Conservation (phyloP, 208 protist genomes). For the Trypanosoma avium region DNA sequence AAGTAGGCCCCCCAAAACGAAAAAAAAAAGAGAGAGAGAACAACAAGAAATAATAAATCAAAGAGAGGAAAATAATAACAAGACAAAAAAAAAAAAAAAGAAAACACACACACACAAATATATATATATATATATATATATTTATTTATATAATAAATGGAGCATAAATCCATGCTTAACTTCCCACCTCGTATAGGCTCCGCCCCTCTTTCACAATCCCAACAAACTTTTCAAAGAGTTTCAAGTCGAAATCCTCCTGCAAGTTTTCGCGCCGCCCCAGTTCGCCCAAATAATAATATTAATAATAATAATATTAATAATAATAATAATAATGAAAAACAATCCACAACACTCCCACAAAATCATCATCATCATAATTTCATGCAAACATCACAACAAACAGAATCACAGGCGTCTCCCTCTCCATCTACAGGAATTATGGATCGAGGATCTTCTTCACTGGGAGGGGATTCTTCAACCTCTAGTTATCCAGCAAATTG, state of each 20-base stretch:
- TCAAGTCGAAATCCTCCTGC: neutral
- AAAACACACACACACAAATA: neutral
- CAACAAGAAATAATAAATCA: too few relatives aligned
- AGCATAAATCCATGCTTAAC: slow-evolving; percentile 14
- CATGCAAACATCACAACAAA: too few relatives aligned
- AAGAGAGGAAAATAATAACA: slow-evolving; percentile 18
- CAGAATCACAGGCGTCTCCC: slow-evolving; percentile 9
- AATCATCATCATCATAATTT: too few relatives aligned
- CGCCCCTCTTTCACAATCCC: slow-evolving; percentile 17
- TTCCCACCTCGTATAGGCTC: slow-evolving; percentile 19
- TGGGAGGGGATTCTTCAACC: slow-evolving; percentile 8
- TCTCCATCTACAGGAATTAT: slow-evolving; percentile 16
- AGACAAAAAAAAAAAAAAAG: slow-evolving; percentile 6
- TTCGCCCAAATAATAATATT: too few relatives aligned
- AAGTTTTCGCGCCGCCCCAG: neutral
- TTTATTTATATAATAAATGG: slow-evolving; percentile 15
- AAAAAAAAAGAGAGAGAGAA: too few relatives aligned
- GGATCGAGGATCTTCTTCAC: slow-evolving; percentile 11
- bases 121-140: neutral
- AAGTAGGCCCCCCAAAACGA: too few relatives aligned
- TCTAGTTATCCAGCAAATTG: slow-evolving; percentile 53
- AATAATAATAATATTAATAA: too few relatives aligned
- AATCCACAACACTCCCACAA: neutral
- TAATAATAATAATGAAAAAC: slow-evolving; percentile 1
- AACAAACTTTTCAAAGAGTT: slow-evolving; percentile 10